Evolutionary conservation across 495 filamentous ascomycete species (phyloP).

Genomic region (Endocarpon pusillum): DNA sequence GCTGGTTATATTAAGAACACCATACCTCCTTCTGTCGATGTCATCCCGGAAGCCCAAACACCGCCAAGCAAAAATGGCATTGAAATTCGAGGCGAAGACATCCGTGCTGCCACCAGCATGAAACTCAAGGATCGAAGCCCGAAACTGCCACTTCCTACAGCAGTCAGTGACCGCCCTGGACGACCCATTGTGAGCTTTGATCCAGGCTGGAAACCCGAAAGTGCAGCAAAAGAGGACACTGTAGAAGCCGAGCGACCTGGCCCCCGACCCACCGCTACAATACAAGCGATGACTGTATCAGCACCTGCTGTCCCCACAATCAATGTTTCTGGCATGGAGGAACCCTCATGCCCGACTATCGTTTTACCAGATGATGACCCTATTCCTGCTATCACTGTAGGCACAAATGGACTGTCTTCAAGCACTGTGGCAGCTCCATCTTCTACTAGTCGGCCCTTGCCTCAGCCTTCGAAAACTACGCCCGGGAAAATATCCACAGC

Average conservation of each 20-base stretch:
- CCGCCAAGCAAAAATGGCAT: conserved; percentile 48
- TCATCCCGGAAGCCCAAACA: conserved; percentile 9
- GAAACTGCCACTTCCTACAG: conserved; percentile 67
- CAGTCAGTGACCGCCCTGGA: conserved; percentile 68
- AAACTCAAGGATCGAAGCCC: conserved; percentile 66
- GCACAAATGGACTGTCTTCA: conserved; percentile 2
- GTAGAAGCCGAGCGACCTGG: conserved; percentile 11
- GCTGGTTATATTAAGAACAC: conserved; percentile 54
- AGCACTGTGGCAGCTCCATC: neutral
- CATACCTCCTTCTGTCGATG: conserved; percentile 14
- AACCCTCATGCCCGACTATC: conserved; percentile 7
- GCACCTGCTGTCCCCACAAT: conserved; percentile 27
- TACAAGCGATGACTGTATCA: conserved; percentile 14
- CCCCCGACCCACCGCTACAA: conserved; percentile 3
- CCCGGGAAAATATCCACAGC: conserved; percentile 7
- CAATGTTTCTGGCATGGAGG: conserved; percentile 32
- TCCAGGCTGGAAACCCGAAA: conserved; percentile 52
- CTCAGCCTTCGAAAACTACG: conserved; percentile 13
- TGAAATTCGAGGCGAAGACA: conserved; percentile 73
- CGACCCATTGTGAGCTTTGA: conserved; percentile 92
- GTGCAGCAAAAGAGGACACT: neutral
- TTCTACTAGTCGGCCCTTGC: conserved; percentile 9
- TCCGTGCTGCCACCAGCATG: conserved; percentile 81
- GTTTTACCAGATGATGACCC: conserved; percentile 12
- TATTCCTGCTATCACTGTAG: neutral